These are phyloP conservation scores for Oenanthe sinensis DNA, from an alignment of 129 eudicot genomes.

Conservation along the genomic window DNA sequence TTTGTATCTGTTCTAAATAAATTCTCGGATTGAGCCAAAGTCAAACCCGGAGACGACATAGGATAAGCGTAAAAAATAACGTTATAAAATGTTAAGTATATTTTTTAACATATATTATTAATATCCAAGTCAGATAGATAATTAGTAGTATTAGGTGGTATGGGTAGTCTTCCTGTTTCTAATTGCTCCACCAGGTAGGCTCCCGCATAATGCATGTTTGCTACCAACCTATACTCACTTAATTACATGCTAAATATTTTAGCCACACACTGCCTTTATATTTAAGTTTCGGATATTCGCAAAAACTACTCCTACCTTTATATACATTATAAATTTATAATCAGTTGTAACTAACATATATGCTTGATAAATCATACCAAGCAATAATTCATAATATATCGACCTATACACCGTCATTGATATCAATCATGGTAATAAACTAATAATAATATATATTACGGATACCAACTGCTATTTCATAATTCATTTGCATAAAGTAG, in stretches of 20 bases:
- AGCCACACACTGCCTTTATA: neutral
- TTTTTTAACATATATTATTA: no score
- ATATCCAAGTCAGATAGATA: neutral
- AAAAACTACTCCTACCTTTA: no score
- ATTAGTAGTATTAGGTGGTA: neutral
- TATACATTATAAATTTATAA: neutral
- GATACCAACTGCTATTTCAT: neutral
- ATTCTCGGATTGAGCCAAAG: no score
- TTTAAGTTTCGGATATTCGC: no score
- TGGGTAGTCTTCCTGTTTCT: neutral
- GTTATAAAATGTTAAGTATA: no score
- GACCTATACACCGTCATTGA: neutral
- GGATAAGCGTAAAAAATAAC: no score
- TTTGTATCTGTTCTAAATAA: no score
- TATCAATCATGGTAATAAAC: neutral
- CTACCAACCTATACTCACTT: neutral
- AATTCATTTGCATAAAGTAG: neutral
- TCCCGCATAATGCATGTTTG: neutral
- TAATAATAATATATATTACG: neutral
- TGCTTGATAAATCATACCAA: neutral
- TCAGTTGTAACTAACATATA: neutral
- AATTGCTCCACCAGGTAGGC: slow-evolving; percentile 6
- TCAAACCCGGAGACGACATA: no score
- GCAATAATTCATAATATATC: neutral
- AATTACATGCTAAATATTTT: neutral